A percentile compares a stretch with the other conserved stretches of the same genome.
These are phyloP conservation scores for Candida maesae DNA, from an alignment of 805 yeast species.

Conservation along the genomic window DNA sequence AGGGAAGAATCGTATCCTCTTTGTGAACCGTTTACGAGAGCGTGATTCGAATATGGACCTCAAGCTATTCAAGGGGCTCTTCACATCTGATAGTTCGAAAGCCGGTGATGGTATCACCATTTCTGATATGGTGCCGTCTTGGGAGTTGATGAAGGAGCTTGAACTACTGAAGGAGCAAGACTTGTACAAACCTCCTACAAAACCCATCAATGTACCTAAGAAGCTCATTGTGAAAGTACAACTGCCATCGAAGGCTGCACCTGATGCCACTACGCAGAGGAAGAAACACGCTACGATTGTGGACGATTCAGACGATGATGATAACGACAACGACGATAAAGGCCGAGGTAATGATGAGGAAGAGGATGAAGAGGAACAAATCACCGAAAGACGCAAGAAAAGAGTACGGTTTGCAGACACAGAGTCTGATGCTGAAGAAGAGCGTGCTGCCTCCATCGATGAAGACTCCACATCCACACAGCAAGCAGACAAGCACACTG, in stretches of 20 bases:
- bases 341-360: too few species aligned
- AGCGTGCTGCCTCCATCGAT: neutral
- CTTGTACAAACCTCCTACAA: neutral
- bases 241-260: neutral
- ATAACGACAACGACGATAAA: neutral
- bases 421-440: neutral
- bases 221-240: too few species aligned
- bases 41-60: slow-evolving; percentile 9
- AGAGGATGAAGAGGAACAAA: neutral
- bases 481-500: neutral
- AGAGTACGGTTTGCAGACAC: slow-evolving; percentile 8
- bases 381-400: slow-evolving; percentile 3
- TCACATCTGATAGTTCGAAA: neutral
- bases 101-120: neutral
- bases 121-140: slow-evolving; percentile 2
- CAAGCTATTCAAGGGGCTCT: slow-evolving; percentile 10
- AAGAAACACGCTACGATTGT: too few species aligned
- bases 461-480: neutral
- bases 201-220: too few species aligned
- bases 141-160: slow-evolving; percentile 3
- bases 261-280: neutral
- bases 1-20: slow-evolving; percentile 1
- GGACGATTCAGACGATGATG: neutral
- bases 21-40: slow-evolving; percentile 4
- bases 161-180: neutral